Evolutionary conservation across 78 protist genomes (phyloP).

Genomic region (Chrysochromulina tobinii): DNA sequence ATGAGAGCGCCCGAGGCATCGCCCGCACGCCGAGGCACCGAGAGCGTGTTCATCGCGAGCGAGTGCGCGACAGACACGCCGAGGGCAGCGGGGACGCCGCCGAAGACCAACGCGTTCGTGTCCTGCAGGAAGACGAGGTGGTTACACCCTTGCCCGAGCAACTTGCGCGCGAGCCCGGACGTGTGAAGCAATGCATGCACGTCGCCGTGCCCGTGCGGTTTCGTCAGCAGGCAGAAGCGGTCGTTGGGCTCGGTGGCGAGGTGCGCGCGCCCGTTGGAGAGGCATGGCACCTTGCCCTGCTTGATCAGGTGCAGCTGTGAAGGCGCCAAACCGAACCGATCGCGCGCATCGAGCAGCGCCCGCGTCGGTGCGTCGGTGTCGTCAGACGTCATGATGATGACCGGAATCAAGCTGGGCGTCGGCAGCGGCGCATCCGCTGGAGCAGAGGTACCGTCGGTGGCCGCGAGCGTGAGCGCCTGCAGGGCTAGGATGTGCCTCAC

Average conservation of each 20-base stretch:
- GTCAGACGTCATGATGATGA: constrained; percentile 63
- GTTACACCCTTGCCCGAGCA: background rate
- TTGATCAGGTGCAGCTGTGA: constrained; percentile 31
- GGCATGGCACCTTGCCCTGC: constrained; percentile 56
- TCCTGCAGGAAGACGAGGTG: constrained; percentile 52
- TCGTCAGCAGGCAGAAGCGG: constrained; percentile 35
- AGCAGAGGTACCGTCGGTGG: too few species aligned
- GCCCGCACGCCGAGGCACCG: constrained; percentile 45
- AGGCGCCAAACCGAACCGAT: constrained; percentile 52
- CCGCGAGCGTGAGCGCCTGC: constrained; percentile 30
- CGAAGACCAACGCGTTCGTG: constrained; percentile 61
- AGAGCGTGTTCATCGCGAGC: constrained; percentile 35
- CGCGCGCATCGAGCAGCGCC: constrained; percentile 19
- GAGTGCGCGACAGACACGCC: background rate
- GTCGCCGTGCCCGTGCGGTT: constrained; percentile 81
- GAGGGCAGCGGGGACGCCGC: constrained; percentile 29
- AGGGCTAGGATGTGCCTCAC: constrained; percentile 41
- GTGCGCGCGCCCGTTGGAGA: constrained; percentile 25
- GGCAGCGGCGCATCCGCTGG: background rate
- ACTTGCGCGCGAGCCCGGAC: background rate
- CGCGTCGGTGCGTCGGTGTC: constrained; percentile 59
- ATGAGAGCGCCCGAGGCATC: constrained; percentile 45
- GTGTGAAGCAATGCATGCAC: constrained; percentile 57
- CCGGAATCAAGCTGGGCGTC: background rate
- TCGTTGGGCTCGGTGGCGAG: constrained; percentile 25